phyloP scores from a whole-genome alignment of 2,329 filamentous ascomycete genomes.

The Colletotrichum brevisporum region DNA sequence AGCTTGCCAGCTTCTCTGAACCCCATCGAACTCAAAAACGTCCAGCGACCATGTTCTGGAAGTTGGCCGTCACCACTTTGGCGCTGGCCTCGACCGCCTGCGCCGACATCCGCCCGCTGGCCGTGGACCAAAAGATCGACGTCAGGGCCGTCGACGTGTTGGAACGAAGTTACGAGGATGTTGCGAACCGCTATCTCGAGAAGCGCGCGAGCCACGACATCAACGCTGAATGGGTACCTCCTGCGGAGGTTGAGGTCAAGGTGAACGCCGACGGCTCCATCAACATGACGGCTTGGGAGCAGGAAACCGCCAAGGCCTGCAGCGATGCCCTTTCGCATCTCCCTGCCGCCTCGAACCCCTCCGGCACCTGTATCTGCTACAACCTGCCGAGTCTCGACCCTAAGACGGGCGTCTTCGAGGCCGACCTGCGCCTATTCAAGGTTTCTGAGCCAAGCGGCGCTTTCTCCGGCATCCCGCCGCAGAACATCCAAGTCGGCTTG shows the following conservation, averaged over 20 bases:
- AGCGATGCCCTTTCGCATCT: conserved; percentile 67
- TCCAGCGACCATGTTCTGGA: conserved; percentile 38
- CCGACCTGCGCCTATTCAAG: conserved; percentile 82
- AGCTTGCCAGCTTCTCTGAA: conserved; percentile 5
- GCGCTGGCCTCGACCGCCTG: conserved; percentile 37
- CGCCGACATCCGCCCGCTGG: conserved; percentile 38
- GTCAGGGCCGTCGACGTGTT: conserved; percentile 43
- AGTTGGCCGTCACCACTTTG: conserved; percentile 34
- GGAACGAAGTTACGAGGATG: conserved; percentile 37
- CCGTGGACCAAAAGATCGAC: conserved; percentile 48
- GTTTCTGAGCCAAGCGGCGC: conserved; percentile 70
- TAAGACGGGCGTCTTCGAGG: conserved; percentile 78
- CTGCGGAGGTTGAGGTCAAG: conserved; percentile 45
- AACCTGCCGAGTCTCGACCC: conserved; percentile 81
- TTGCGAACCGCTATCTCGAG: conserved; percentile 43
- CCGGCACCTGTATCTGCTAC: conserved; percentile 86
- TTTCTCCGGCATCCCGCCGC: conserved; percentile 65
- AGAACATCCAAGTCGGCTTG: conserved; percentile 69
- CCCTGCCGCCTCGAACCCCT: conserved; percentile 75
- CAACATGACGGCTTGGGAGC: conserved; percentile 71
- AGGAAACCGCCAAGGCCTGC: conserved; percentile 70
- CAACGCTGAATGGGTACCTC: conserved; percentile 33
- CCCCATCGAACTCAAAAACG: background rate
- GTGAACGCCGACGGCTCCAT: conserved; percentile 60
- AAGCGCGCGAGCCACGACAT: conserved; percentile 39